Evolutionary conservation across 257 asterid genomes (phyloP), one percentile per base, ranked within the genome.

Genomic region (Ehretia macrophylla): DNA sequence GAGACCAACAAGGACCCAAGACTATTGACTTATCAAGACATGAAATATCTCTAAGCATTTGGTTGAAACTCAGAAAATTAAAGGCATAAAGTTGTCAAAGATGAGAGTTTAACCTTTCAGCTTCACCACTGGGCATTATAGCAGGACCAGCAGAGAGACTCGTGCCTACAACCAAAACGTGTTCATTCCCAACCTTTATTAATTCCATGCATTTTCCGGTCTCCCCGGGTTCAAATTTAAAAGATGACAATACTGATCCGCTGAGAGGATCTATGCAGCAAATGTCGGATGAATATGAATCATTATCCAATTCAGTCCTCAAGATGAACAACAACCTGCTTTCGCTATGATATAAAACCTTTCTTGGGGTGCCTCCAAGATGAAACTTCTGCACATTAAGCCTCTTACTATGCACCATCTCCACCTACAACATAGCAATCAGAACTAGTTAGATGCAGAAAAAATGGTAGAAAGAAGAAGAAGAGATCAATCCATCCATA

Each of bases 81-180:
- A n/a, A 20, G 45, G 62, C 48, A 1, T 17, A 32, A 59, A 56
- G 0, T 44, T n/a, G 50, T 50, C 32, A 57, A 50, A 47, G 47
- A 51, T 16, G 16, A 20, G 9, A 21, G 42, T 64, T 38, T 20
- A 49, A 92, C 98, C 95, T 86, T 79, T 88, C 99, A 72, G 99
- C 97, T 86, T 92, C 99, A 65, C 99, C 99, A 72, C 85, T 86
- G 17, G 97, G 87, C 97, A 88, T 88, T 69, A 92, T 83, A 75
- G 86, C 94, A 52, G 96, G 91, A 66, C 99, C 96, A 65, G 89
- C 69, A 68, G 96, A 88, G 51, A 73, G 80, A 75, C 97, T 81
- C 52, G 99, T 92, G 62, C 99, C 99, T 69, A 92, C 81, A 68
- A 92, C 92, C 85, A 92, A 72, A 55, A 92, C 95, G 32, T 74